Evolutionary conservation across 164 flowering plant species (phyloP), one percentile per base, ranked within the genome.

Genomic region (Vitis amurensis): DNA sequence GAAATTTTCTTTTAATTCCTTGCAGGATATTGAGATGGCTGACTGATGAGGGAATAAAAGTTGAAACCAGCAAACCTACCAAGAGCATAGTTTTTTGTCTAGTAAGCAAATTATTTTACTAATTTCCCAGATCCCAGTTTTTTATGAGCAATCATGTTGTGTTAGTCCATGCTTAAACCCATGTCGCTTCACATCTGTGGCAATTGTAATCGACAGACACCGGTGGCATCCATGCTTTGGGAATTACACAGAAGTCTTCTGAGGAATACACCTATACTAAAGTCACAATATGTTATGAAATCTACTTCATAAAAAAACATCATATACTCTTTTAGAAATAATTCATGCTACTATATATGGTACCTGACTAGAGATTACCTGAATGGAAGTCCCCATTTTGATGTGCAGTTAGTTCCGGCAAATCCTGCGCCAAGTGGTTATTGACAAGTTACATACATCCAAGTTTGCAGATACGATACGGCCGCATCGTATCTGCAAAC

Each of bases 131-230:
- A 67, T 37, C 49, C 56, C 53, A 3, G 5, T 31, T 15, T 30
- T 53, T 11, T 66, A 66, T 53, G 3, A 15, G 14, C 13, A 30
- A 50, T 8, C 16, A 11, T 55, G 7, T 44, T 14, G n/a, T 19
- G 12, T 12, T 14, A 14, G 27, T 11, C 27, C 27, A 15, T 48
- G 13, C 50, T 23, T 14, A 7, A 50, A 23, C 27, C 2, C 27
- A 23, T 30, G 27, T 23, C 2, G 27, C 64, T 68, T 64, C 50
- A 17, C 71, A 30, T 16, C 31, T 49, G 14, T 71, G 77, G 74
- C 87, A 91, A 97, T 97, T 61, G 97, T 93, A 30, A 90, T 89
- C 17, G 95, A 93, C 79, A 4, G 94, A 93, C 74, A 93, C 98
- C 27, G 90, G 96, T 70, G 97, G 96, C 19, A 90, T 91, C 71